Evolutionary conservation across 2,329 filamentous ascomycete species (phyloP).

Genomic region (Curvularia verruculosa): DNA sequence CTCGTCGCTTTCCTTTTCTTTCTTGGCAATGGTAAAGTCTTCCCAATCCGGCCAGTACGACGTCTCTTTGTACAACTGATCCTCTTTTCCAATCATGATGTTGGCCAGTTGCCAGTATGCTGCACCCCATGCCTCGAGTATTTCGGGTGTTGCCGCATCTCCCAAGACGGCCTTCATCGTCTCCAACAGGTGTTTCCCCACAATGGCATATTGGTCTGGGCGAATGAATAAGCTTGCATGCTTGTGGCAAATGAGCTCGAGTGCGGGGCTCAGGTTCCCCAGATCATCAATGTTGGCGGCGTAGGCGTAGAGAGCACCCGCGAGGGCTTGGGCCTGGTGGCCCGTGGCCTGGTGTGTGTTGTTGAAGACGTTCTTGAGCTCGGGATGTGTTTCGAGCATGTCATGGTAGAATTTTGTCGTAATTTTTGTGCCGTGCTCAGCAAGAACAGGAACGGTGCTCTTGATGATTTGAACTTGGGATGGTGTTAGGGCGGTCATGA

Average conservation of each 20-base stretch:
- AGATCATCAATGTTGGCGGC: slow-evolving; percentile 75
- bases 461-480: slow-evolving; percentile 70
- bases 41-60: slow-evolving; percentile 71
- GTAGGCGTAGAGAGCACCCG: slow-evolving; percentile 71
- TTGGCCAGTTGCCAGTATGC: slow-evolving; percentile 77
- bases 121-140: slow-evolving; percentile 70
- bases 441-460: slow-evolving; percentile 71
- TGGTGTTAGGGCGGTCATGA: slow-evolving; percentile 59
- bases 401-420: slow-evolving; percentile 74
- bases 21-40: slow-evolving; percentile 68
- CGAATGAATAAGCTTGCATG: slow-evolving; percentile 73
- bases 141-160: slow-evolving; percentile 66
- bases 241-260: slow-evolving; percentile 77
- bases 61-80: slow-evolving; percentile 65
- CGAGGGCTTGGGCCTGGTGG: slow-evolving; percentile 72
- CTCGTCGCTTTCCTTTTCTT: slow-evolving; percentile 69
- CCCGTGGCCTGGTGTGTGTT: slow-evolving; percentile 70
- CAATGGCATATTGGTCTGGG: slow-evolving; percentile 72
- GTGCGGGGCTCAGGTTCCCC: slow-evolving; percentile 60
- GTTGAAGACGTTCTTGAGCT: slow-evolving; percentile 75
- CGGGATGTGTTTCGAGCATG: slow-evolving; percentile 69
- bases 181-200: slow-evolving; percentile 70
- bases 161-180: slow-evolving; percentile 73
- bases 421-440: slow-evolving; percentile 70
- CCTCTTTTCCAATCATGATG: slow-evolving; percentile 72